phyloP scores from a whole-genome alignment of 2,329 filamentous ascomycete species.

The Cladophialophora chaetospira region DNA sequence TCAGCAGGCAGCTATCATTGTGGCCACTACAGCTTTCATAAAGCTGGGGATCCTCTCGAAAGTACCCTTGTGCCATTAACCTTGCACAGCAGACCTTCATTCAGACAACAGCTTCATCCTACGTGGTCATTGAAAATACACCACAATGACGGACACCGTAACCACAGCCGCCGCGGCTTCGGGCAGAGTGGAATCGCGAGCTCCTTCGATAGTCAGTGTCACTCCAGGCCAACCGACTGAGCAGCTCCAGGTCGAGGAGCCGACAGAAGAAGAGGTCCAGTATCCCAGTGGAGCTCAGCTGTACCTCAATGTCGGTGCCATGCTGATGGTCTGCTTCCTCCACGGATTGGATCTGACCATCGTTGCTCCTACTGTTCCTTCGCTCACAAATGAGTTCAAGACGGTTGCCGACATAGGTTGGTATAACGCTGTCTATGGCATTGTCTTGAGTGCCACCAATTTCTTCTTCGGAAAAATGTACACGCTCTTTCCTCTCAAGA shows the following conservation, averaged over 20 bases:
- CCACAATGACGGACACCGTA: not conserved
- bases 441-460: slow-evolving; percentile 48
- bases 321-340: not conserved
- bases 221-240: not conserved
- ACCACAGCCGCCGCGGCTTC: not conserved
- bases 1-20: not conserved
- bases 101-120: not conserved
- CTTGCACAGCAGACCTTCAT: not conserved
- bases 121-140: not conserved
- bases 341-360: slow-evolving; percentile 36
- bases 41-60: not conserved
- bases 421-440: slow-evolving; percentile 41
- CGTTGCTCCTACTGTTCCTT: slow-evolving; percentile 28
- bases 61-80: not conserved
- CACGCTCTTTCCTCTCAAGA: slow-evolving; percentile 50
- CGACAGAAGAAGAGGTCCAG: slow-evolving; percentile 1
- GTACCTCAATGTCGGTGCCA: slow-evolving; percentile 3
- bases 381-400: slow-evolving; percentile 39
- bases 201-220: not conserved
- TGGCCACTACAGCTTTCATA: no score
- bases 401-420: slow-evolving; percentile 43
- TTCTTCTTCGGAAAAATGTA: slow-evolving; percentile 50
- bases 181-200: not conserved
- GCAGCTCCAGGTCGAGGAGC: slow-evolving; percentile 12
- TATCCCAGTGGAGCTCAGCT: slow-evolving; percentile 8